phyloP scores from a whole-genome alignment of 164 flowering plant genomes.

The Tetracentron sinense region DNA sequence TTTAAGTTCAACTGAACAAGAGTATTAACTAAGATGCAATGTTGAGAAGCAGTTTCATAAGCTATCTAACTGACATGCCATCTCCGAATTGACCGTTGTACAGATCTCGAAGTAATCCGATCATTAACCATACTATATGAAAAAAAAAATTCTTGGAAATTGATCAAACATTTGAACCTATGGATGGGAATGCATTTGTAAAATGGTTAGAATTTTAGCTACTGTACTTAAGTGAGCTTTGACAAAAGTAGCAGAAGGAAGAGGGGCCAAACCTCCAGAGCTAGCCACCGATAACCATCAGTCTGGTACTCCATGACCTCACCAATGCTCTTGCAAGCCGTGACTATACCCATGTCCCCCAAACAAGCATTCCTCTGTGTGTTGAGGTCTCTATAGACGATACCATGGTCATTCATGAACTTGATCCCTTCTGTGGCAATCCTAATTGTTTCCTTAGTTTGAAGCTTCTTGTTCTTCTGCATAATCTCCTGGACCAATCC shows the following conservation, averaged over 20 bases:
- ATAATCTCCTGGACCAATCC: slow-evolving; percentile 67
- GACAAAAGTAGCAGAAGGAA: not conserved
- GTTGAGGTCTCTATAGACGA: slow-evolving; percentile 77
- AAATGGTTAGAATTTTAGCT: not conserved
- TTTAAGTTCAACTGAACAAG: too few relatives aligned
- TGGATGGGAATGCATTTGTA: not conserved
- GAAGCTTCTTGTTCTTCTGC: slow-evolving; percentile 67
- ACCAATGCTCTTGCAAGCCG: slow-evolving; percentile 68
- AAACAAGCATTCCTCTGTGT: slow-evolving; percentile 76
- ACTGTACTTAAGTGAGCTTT: not conserved
- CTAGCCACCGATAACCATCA: slow-evolving; percentile 93
- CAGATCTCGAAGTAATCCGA: too few relatives aligned
- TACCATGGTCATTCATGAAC: slow-evolving; percentile 90
- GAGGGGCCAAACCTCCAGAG: slow-evolving; percentile 82
- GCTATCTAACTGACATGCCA: too few relatives aligned
- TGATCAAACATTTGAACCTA: too few relatives aligned
- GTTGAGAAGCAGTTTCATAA: too few relatives aligned
- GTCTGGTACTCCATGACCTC: slow-evolving; percentile 93
- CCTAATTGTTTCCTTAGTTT: slow-evolving; percentile 60
- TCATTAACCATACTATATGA: too few relatives aligned
- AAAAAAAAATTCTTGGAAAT: too few relatives aligned
- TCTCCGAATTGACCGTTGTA: too few relatives aligned
- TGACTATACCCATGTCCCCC: slow-evolving; percentile 83
- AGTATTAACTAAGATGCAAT: too few relatives aligned
- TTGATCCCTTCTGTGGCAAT: slow-evolving; percentile 74